Evolutionary conservation across 2,329 filamentous ascomycete species (phyloP).

Genomic region (Pseudogymnoascus sp.): DNA sequence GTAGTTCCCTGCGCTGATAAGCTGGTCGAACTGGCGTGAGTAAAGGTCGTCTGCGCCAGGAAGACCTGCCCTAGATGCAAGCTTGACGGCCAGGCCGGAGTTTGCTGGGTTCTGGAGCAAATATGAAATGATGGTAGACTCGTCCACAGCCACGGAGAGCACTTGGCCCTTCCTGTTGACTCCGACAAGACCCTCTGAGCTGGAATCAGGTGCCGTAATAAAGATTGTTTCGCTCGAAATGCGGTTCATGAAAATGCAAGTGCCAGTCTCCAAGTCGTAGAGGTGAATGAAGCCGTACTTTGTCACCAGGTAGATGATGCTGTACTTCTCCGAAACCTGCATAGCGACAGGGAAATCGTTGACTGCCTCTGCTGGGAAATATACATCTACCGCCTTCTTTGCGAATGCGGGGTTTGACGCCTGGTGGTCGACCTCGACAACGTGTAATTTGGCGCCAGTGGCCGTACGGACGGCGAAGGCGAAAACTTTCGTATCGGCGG

Average conservation of each 20-base stretch:
- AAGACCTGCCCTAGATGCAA: constrained; percentile 88
- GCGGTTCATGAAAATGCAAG: constrained; percentile 98
- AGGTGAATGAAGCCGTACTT: constrained; percentile 99
- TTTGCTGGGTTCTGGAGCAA: constrained; percentile 95
- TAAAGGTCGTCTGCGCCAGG: constrained; percentile 93
- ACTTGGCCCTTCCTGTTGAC: constrained; percentile 98
- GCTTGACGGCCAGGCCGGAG: constrained; percentile 86
- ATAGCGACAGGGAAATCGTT: constrained; percentile 98
- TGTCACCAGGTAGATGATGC: constrained; percentile 92
- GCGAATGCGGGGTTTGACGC: constrained; percentile 80
- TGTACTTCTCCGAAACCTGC: constrained; percentile 94
- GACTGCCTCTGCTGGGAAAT: constrained; percentile 89
- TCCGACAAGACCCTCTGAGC: constrained; percentile 81
- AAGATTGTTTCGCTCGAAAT: constrained; percentile 99
- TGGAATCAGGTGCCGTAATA: constrained; percentile 76
- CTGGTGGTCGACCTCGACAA: constrained; percentile 94
- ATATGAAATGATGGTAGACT: constrained; percentile 85
- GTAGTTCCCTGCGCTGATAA: constrained; percentile 74
- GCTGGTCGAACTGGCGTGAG: constrained; percentile 82
- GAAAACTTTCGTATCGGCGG: constrained; percentile 89
- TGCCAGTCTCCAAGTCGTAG: constrained; percentile 92
- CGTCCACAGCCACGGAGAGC: constrained; percentile 86
- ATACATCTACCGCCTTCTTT: constrained; percentile 96
- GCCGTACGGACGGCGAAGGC: constrained; percentile 90
- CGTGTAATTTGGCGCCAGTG: constrained; percentile 87